These are phyloP conservation scores for bread wheat (Triticum aestivum) DNA, from an alignment of 176 grass and related monocot species.

Conservation along the genomic window IWGSC_CS_RefSeq_v2.1 NC_057796.1:242411609-242412108, in stretches of 20 bases:
- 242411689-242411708: not conserved
- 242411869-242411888: not conserved
- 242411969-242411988: not conserved
- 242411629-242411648: slow-evolving; percentile 1
- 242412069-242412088: not conserved
- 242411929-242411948: not conserved
- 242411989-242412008: not conserved
- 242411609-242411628: not conserved
- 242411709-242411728: no score
- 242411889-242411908: not conserved
- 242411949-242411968: not conserved
- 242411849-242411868: not conserved
- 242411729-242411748: not conserved
- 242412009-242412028: not conserved
- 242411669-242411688: not conserved
- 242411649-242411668: not conserved
- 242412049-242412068: not conserved
- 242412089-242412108: not conserved
- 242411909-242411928: not conserved
- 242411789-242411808: not conserved
- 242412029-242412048: not conserved
- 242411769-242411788: not conserved
- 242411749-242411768: not conserved
- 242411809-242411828: not conserved
- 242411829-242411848: not conserved